Percentiles rank a stretch among this genome's conserved stretches.
Conservation (phyloP, 371 early-diverging fungal genomes). For the Circinella umbellata region DNA sequence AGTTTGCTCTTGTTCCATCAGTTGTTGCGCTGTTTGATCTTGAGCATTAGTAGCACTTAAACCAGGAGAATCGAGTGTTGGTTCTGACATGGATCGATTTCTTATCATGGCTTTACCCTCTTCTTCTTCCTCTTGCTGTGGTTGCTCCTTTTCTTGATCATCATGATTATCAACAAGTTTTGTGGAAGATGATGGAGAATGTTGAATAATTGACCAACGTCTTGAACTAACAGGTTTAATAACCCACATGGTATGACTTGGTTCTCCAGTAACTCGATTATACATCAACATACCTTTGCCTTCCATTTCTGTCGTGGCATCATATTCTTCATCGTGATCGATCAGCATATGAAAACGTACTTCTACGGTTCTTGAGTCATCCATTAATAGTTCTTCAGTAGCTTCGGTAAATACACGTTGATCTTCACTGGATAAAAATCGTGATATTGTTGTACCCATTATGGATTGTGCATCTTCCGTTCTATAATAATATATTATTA, state of each 20-base stretch:
- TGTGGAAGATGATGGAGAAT: slow-evolving; percentile 7
- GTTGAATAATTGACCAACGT: slow-evolving; percentile 23
- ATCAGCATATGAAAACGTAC: slow-evolving; percentile 69
- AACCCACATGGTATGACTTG: slow-evolving; percentile 88
- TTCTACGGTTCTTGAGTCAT: slow-evolving; percentile 79
- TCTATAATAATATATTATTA: slow-evolving; percentile 3
- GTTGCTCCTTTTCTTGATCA: neutral
- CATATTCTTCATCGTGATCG: slow-evolving; percentile 24
- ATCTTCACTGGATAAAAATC: slow-evolving; percentile 40
- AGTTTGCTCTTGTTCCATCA: neutral
- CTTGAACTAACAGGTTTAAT: slow-evolving; percentile 55
- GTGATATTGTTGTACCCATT: slow-evolving; percentile 51
- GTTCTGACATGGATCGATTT: slow-evolving; percentile 32
- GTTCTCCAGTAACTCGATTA: slow-evolving; percentile 67
- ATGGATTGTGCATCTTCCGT: slow-evolving; percentile 56
- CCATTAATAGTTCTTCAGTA: slow-evolving; percentile 56
- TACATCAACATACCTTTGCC: slow-evolving; percentile 93
- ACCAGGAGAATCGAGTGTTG: slow-evolving; percentile 11
- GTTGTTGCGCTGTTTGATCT: neutral
- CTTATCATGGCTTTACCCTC: slow-evolving; percentile 12
- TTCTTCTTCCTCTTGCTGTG: neutral
- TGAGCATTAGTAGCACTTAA: slow-evolving; percentile 8
- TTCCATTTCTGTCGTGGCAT: slow-evolving; percentile 73
- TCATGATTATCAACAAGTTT: too few species aligned
- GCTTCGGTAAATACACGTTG: slow-evolving; percentile 23